Conservation (phyloP, 306 rosid genomes). For the Trifolium dubium region DNA sequence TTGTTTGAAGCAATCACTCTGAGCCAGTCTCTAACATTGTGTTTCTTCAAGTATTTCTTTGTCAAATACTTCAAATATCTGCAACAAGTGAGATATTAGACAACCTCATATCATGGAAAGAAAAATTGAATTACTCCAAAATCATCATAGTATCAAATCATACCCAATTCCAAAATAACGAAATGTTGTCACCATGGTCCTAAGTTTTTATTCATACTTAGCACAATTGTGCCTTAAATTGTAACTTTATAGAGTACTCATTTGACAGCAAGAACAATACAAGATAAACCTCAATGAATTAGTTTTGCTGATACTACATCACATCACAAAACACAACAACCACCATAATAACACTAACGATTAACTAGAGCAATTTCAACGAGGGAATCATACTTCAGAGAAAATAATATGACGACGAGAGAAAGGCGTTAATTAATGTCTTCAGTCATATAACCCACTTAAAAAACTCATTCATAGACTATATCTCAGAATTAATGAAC, state of each 20-base stretch:
- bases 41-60: conserved; percentile 59
- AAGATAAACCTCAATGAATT: neutral
- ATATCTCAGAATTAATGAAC: no score
- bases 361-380: conserved; percentile 5
- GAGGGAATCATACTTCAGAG: no score
- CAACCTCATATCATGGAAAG: neutral
- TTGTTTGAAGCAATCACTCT: conserved; percentile 59
- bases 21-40: conserved; percentile 62
- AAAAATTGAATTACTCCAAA: neutral
- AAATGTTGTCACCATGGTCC: neutral
- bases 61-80: conserved; percentile 60
- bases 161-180: neutral
- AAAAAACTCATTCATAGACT: no score
- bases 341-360: neutral
- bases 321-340: neutral
- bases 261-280: neutral
- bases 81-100: neutral
- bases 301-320: neutral
- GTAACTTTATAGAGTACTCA: neutral
- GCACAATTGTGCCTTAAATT: neutral
- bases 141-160: neutral
- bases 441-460: no score
- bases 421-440: neutral
- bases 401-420: neutral
- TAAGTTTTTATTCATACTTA: neutral